A percentile compares a stretch with the other conserved stretches of the same genome.
phyloP scores from a whole-genome alignment of 768 basidiomycete genomes.

The Tricholoma saponaceum region DNA sequence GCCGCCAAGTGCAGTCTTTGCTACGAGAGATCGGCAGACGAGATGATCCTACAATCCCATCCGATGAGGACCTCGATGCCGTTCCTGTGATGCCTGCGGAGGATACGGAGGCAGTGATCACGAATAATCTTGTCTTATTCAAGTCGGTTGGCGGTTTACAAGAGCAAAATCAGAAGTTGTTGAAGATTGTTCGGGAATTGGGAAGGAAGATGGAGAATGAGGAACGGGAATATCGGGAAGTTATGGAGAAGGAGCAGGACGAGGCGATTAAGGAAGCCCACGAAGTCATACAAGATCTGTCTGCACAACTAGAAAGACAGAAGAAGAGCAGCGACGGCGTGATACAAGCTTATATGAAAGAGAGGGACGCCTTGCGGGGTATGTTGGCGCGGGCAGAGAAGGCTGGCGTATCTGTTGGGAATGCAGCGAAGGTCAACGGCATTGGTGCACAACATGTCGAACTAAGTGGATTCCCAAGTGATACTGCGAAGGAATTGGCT shows the following conservation, averaged over 20 bases:
- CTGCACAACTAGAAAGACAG: constrained; percentile 73
- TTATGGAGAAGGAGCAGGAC: constrained; percentile 68
- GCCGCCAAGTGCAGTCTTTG: constrained; percentile 78
- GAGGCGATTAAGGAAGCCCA: constrained; percentile 87
- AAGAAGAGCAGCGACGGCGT: constrained; percentile 65
- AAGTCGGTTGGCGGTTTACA: constrained; percentile 76
- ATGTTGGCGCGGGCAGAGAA: constrained; percentile 61
- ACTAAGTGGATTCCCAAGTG: constrained; percentile 18
- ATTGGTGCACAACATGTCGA: constrained; percentile 11
- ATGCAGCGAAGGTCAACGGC: constrained; percentile 14
- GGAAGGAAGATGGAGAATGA: constrained; percentile 82
- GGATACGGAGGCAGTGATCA: constrained; percentile 77
- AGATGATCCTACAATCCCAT: constrained; percentile 78
- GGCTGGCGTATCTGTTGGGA: constrained; percentile 17
- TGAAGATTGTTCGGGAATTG: constrained; percentile 80
- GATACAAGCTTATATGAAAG: constrained; percentile 80
- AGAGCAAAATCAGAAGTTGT: constrained; percentile 84
- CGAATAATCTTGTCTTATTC: constrained; percentile 86
- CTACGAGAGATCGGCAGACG: constrained; percentile 76
- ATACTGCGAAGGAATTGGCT: constrained; percentile 56
- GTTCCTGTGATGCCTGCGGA: constrained; percentile 37
- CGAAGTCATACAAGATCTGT: constrained; percentile 76
- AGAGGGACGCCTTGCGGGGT: constrained; percentile 78
- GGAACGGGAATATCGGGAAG: constrained; percentile 70
- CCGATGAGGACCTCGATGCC: constrained; percentile 57